A percentile compares a stretch with the other conserved stretches of the same genome.
Evolutionary conservation across 164 flowering plant genomes (phyloP).

Genomic region (Kalanchoe fedtschenkoi): DNA sequence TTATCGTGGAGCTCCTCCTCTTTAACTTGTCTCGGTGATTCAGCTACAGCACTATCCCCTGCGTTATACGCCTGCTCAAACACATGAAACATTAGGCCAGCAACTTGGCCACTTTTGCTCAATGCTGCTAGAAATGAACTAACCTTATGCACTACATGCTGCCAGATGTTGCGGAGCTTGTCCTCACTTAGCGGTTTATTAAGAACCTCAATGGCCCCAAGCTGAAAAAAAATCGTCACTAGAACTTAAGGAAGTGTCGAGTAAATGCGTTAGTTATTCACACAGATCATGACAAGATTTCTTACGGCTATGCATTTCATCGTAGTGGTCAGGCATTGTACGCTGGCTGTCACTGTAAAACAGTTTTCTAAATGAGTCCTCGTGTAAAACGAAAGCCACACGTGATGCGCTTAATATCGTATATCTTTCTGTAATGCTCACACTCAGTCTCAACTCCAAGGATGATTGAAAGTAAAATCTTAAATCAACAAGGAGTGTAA

Average conservation of each 20-base stretch:
- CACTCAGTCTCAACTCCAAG: no score
- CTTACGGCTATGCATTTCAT: constrained; percentile 94
- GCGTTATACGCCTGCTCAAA: constrained; percentile 69
- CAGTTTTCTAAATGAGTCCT: not conserved
- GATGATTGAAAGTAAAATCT: no score
- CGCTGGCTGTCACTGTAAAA: constrained; percentile 62
- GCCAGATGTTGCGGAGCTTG: constrained; percentile 82
- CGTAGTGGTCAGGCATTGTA: constrained; percentile 59
- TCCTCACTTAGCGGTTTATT: constrained; percentile 74
- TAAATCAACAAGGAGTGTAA: no score
- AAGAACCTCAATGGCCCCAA: constrained; percentile 85
- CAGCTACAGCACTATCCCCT: constrained; percentile 25
- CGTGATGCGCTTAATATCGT: not conserved
- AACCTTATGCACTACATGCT: constrained; percentile 89
- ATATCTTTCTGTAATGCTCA: no score
- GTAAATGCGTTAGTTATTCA: no score
- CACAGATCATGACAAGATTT: not conserved
- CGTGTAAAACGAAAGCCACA: not conserved
- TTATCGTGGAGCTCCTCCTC: constrained; percentile 24
- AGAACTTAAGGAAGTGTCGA: not conserved
- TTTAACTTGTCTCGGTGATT: constrained; percentile 43
- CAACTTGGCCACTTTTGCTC: not conserved
- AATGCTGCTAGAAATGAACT: not conserved
- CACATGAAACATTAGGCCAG: constrained; percentile 8
- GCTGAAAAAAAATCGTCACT: constrained; percentile 32